Base-by-base conservation (phyloP, 495 filamentous ascomycete species). In the Astrocystis sublimbata region DNA sequence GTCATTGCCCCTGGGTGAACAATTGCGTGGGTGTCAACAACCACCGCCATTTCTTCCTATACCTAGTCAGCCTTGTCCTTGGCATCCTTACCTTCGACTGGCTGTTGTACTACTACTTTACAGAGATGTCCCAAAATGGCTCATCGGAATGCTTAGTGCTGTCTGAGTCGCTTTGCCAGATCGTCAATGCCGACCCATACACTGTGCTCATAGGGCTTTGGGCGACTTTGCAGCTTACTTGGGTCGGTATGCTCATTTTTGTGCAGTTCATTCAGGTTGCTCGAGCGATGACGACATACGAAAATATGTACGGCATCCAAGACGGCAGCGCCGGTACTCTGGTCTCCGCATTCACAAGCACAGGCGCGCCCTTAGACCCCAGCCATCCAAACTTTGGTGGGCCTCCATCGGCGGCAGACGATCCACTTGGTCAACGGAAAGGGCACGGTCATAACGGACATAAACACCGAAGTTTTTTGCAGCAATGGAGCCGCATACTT, bases 1-100 rank as follows among this genome's bases (percentile, higher is more conserved):
- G 93, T 68, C 94, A 98, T 72, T 98, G 94, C 68, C 94, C 94
- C 0, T 98, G 94, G 94, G 92, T 97, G 38, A 88, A 94, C 74
- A 97, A 97, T 76, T 98, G 94, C 70, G 85, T 98, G 40, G 94
- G 90, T 42, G 82, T 93, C 40, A 97, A 96, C 70, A 98, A 98
- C 71, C 88, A 96, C 66, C 87, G 94, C 4, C 96, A 97, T 68
- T 98, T 98, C 76, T 88, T 97, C 60, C 73, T 97, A 23, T 98
- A 96, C 70, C 81, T 97, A 33, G 73, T 92, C 19, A 89, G 76
- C 64, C 75, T 98, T 41, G 88, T 92, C 65, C 63, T 89, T 19
- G 91, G 91, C 28, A 88, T 98, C 56, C 62, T 90, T 12, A 63
- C 87, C 6, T 88, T 89, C 52, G 77, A 81, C 64, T 75, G 67